Percentiles rank a stretch among this genome's conserved stretches.
phyloP scores from a whole-genome alignment of 176 grass and related monocot genomes.

The Lolium rigidum region DNA sequence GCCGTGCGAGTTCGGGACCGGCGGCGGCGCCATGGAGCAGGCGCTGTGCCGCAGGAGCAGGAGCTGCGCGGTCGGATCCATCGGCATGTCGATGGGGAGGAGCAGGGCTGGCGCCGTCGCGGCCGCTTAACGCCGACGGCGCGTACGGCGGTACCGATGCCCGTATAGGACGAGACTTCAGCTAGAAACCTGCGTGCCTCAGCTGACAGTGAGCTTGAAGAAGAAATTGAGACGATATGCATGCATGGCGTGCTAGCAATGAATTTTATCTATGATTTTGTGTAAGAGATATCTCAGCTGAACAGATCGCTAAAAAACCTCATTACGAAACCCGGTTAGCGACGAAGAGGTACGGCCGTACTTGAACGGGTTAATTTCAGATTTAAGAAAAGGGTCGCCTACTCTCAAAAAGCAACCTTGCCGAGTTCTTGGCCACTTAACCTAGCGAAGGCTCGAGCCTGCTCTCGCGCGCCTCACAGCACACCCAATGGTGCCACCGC shows the following conservation, averaged over 20 bases:
- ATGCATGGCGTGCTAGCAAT: too few relatives aligned
- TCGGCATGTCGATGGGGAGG: background rate
- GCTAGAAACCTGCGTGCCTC: background rate
- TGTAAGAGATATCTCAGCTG: too few relatives aligned
- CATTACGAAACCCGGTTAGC: too few relatives aligned
- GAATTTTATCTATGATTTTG: too few relatives aligned
- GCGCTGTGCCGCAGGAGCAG: constrained; percentile 46
- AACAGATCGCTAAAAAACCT: too few relatives aligned
- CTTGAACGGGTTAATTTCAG: too few relatives aligned
- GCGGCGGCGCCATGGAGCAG: background rate
- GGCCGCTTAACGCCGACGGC: background rate
- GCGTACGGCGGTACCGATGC: background rate
- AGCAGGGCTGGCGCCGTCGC: constrained; percentile 22
- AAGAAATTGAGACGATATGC: too few relatives aligned
- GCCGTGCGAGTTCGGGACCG: constrained; percentile 59
- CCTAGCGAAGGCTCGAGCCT: background rate
- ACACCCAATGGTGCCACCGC: background rate
- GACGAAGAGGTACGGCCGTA: too few relatives aligned
- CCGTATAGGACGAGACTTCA: background rate
- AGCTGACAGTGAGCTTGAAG: too few relatives aligned
- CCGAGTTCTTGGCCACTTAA: too few relatives aligned
- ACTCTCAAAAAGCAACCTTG: too few relatives aligned
- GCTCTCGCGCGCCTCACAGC: background rate
- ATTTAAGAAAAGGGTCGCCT: too few relatives aligned
- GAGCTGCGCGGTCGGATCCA: constrained; percentile 52